Base-by-base conservation (phyloP, 306 rosid species). In the Sphenostylis stenocarpa region DNA sequence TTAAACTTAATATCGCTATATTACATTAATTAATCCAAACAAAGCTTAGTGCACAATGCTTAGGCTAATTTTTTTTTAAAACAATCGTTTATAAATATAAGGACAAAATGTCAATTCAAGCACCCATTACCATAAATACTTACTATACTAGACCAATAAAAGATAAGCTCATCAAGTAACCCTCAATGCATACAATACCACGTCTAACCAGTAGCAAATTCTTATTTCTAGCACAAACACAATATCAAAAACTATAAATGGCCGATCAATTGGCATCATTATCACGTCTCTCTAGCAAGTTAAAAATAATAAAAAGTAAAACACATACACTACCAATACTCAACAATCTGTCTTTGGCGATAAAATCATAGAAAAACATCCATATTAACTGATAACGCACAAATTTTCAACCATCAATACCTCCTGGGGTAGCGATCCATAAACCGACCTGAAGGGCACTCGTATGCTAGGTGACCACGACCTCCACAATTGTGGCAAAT, bases 401-500 rank as follows among this genome's bases (percentile, higher is more conserved):
- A 16, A 29, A 19, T 29, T 28, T 47, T 24, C 81, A 77, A 49
- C 83, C 76, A 81, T 86, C 87, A 95, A 84, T 90, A 95, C 89
- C 98, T 89, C 97, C 98, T 82, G 10, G 95, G 78, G 79, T 84
- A 92, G 68, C 97, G 97, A 45, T 95, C 97, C 93, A 94, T 81
- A 72, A 92, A 85, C 81, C 98, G 86, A 41, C 96, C 98, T 0
- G 98, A 95, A 67, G 98, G 98, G 80, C 98, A 95, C 86, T 95
- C 98, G 7, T 90, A 95, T 15, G 98, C 98, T 24, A 95, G 70
- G 81, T 95, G 98, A 21, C 98, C 98, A 20, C 98, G 93, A 11
- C 98, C 98, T 43, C 98, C 98, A 45, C 98, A 95, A 73, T 95
- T 95, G 83, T 95, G 98, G 74, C 98, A 95, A 66, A 92, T 88